Evolutionary conservation across 1,139 yeast genomes (phyloP).

Genomic region (Candida sojae): DNA sequence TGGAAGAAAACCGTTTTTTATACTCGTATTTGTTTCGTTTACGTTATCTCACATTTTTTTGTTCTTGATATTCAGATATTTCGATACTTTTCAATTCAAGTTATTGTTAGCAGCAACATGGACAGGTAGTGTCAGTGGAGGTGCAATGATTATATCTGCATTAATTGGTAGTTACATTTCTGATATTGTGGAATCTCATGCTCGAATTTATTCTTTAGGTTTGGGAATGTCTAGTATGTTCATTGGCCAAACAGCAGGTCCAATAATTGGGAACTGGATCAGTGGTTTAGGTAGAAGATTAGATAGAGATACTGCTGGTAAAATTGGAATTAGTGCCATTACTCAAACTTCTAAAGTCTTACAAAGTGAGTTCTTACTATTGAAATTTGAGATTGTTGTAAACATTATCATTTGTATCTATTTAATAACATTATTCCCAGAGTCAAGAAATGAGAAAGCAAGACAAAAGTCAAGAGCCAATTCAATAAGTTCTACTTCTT

Average conservation of each 20-base stretch:
- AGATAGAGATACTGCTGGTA: conserved; percentile 1
- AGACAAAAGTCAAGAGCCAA: conserved; percentile 48
- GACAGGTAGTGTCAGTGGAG: conserved; percentile 55
- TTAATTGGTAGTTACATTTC: conserved; percentile 59
- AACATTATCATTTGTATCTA: conserved; percentile 28
- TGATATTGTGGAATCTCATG: conserved; percentile 60
- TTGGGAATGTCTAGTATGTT: conserved; percentile 54
- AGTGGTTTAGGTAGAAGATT: conserved; percentile 19
- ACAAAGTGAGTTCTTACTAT: conserved; percentile 29
- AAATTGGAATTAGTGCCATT: conserved; percentile 1
- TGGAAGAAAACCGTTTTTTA: conserved; percentile 57
- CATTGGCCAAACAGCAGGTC: conserved; percentile 67
- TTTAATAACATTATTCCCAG: conserved; percentile 47
- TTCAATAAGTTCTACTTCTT: conserved; percentile 12
- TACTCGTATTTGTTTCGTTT: conserved; percentile 30
- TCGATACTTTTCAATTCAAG: conserved; percentile 31
- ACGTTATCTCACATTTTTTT: conserved; percentile 25
- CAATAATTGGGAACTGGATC: conserved; percentile 50
- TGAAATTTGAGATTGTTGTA: conserved; percentile 28
- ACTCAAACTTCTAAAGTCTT: conserved; percentile 12
- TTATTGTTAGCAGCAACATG: conserved; percentile 34
- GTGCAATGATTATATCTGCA: conserved; percentile 47
- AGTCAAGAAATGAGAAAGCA: conserved; percentile 53
- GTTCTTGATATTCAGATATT: conserved; percentile 28
- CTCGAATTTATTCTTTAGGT: conserved; percentile 58